These are phyloP conservation scores for Nematodospora valgi DNA, from an alignment of 805 yeast species.

Conservation along the genomic window DNA sequence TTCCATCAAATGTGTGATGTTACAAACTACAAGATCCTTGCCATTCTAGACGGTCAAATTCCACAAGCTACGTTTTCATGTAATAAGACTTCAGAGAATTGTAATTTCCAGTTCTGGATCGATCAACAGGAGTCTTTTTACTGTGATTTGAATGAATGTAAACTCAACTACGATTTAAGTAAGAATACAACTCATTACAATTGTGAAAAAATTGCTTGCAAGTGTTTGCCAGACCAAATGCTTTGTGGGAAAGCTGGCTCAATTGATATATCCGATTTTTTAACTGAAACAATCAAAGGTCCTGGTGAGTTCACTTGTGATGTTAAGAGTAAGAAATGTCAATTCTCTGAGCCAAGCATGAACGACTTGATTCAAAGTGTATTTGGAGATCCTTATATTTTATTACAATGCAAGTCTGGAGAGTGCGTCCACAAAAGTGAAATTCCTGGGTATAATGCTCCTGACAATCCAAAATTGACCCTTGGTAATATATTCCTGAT, in stretches of 20 bases:
- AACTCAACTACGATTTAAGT: constrained; percentile 57
- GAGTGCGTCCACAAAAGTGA: constrained; percentile 93
- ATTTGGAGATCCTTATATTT: constrained; percentile 92
- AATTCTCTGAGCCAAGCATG: constrained; percentile 93
- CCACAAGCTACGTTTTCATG: constrained; percentile 95
- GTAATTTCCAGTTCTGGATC: constrained; percentile 96
- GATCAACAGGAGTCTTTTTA: constrained; percentile 85
- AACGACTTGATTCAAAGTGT: constrained; percentile 84
- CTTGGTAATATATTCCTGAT: constrained; percentile 47
- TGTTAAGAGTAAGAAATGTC: constrained; percentile 56
- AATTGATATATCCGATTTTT: constrained; percentile 89
- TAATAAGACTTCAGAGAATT: constrained; percentile 56
- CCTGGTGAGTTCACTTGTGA: constrained; percentile 93
- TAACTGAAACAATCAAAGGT: constrained; percentile 84
- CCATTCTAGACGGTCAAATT: constrained; percentile 70
- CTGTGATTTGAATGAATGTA: constrained; percentile 78
- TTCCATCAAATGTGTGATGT: constrained; percentile 93
- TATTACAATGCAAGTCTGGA: constrained; percentile 75
- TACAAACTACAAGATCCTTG: constrained; percentile 80
- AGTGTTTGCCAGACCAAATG: constrained; percentile 89
- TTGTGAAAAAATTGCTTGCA: constrained; percentile 77
- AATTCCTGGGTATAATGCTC: constrained; percentile 83
- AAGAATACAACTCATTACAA: constrained; percentile 70
- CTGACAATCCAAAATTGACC: constrained; percentile 47
- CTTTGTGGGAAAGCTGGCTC: constrained; percentile 93